phyloP scores from a whole-genome alignment of 345 rosid species.

The Luvunga scandens region DNA sequence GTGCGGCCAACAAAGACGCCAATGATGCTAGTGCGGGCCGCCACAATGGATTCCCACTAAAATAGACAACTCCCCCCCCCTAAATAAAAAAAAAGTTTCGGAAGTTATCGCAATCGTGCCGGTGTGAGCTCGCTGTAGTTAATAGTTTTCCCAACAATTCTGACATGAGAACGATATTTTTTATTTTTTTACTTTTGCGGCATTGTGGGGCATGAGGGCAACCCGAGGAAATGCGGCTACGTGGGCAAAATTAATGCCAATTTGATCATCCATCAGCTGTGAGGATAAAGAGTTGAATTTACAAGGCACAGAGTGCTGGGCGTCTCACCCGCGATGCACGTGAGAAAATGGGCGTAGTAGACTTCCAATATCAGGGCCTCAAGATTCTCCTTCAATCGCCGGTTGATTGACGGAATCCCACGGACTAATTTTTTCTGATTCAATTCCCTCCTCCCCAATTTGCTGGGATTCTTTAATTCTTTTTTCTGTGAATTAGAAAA shows the following conservation, averaged over 20 bases:
- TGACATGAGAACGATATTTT: background rate
- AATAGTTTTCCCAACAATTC: background rate
- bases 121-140: background rate
- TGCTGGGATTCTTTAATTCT: conserved; percentile 32
- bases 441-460: conserved; percentile 22
- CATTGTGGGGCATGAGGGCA: background rate
- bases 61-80: conserved; percentile 10
- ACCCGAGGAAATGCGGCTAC: background rate
- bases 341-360: conserved; percentile 25
- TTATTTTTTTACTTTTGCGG: background rate
- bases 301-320: background rate
- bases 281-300: background rate
- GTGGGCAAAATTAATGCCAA: background rate
- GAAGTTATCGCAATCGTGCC: conserved; percentile 10
- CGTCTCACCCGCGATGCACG: background rate
- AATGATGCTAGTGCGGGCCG: background rate
- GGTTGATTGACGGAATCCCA: conserved; percentile 16
- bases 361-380: conserved; percentile 23
- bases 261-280: background rate
- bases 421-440: background rate
- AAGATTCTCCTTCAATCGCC: background rate
- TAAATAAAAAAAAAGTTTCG: conserved; percentile 13
- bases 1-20: background rate
- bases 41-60: conserved; percentile 28
- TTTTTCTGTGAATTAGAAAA: background rate